These are phyloP conservation scores for Anthostomella pinea DNA, from an alignment of 2,329 filamentous ascomycete genomes.

Conservation along the genomic window DNA sequence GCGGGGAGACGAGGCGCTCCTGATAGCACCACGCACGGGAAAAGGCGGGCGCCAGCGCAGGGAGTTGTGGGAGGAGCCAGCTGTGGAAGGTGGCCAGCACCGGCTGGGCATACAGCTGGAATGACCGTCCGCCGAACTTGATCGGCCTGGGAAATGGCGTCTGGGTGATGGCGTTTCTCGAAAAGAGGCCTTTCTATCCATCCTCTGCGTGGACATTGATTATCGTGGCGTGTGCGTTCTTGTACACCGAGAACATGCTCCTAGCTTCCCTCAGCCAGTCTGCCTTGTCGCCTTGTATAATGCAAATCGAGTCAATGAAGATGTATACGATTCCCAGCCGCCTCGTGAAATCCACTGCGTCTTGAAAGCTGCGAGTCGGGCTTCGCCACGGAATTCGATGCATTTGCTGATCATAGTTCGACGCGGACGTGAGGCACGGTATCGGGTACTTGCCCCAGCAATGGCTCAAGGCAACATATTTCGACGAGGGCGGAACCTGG, in stretches of 20 bases:
- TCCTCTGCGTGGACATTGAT: too few species aligned
- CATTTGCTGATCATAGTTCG: background rate
- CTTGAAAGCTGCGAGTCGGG: slow-evolving; percentile 1
- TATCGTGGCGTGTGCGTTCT: background rate
- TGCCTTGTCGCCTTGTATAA: background rate
- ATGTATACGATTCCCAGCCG: background rate
- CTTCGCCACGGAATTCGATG: background rate
- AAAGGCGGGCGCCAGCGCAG: too few species aligned
- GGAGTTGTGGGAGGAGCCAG: too few species aligned
- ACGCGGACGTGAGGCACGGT: background rate
- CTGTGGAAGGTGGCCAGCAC: too few species aligned
- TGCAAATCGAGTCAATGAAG: slow-evolving; percentile 1
- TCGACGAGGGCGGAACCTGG: too few species aligned
- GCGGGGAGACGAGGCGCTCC: too few species aligned
- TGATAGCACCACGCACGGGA: too few species aligned
- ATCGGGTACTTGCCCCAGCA: background rate
- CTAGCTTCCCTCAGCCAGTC: background rate
- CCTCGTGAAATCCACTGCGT: background rate
- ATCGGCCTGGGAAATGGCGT: too few species aligned
- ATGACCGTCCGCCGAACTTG: too few species aligned
- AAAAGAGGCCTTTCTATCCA: too few species aligned
- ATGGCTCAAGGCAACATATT: slow-evolving; percentile 1
- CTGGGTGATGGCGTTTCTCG: too few species aligned
- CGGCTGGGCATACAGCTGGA: too few species aligned
- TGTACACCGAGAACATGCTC: background rate